Base-by-base conservation (phyloP, 2,329 filamentous ascomycete genomes). In the Neoscytalidium dimidiatum region DNA sequence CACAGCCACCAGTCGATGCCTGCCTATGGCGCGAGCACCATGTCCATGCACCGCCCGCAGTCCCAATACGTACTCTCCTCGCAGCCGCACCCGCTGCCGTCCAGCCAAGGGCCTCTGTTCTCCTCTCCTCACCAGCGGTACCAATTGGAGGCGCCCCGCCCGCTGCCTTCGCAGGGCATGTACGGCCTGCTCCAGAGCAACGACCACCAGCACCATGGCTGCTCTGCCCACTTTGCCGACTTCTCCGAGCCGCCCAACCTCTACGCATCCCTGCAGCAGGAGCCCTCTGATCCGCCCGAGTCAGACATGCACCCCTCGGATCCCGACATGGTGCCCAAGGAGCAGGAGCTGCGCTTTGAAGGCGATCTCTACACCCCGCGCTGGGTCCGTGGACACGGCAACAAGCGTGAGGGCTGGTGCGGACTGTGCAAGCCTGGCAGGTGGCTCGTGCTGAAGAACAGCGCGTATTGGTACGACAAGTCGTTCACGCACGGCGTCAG, bases 401-500 rank as follows among this genome's bases (percentile, higher is more conserved):
- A 93, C 79, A 93, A 94, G 81, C 89, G 92, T 46, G 92, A 94
- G 76, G 92, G 92, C 3, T 96, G 92, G 92, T 96, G 92, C 72
- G 91, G 92, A 23, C 91, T 94, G 70, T 96, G 92, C 82, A 94
- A 93, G 75, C 90, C 91, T 2, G 91, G 91, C 2, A 84, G 91
- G 57, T 96, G 92, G 92, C 85, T 94, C 62, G 91, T 94, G 17
- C 82, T 96, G 66, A 96, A 95, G 81, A 95, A 96, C 79, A 94
- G 90, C 64, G 92, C 92, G 6, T 96, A 92, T 76, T 96, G 92
- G 92, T 96, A 96, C 77, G 92, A 96, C 81, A 94, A 95, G 82
- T 92, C 90, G 65, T 96, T 95, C 76, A 92, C 90, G 2, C 92
- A 96, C 73, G 92, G 92, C 57, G 92, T 96, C 75, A 92, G 90